phyloP scores from a whole-genome alignment of 202 grass and related monocot species.

The Carex sylvatica region DNA sequence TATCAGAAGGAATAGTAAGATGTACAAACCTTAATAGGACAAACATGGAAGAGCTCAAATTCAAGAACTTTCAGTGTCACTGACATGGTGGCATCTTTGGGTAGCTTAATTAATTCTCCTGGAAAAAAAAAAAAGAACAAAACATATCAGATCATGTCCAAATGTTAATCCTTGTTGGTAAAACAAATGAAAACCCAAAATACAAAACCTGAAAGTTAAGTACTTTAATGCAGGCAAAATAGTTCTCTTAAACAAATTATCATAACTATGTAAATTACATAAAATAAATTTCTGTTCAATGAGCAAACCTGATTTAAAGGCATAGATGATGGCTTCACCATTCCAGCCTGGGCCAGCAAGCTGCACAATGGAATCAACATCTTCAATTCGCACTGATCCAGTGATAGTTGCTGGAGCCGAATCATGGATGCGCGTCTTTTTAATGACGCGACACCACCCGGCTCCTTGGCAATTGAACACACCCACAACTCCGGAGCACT shows the following conservation, averaged over 20 bases:
- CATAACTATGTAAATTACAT: not conserved
- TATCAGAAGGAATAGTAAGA: not conserved
- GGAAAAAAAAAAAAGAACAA: not conserved
- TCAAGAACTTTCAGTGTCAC: slow-evolving; percentile 71
- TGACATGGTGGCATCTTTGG: slow-evolving; percentile 42
- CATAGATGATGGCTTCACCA: slow-evolving; percentile 48
- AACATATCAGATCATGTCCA: slow-evolving; percentile 20
- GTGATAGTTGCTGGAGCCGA: slow-evolving; percentile 53
- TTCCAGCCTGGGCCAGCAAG: slow-evolving; percentile 30
- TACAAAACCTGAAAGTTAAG: not conserved
- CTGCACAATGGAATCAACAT: slow-evolving; percentile 47
- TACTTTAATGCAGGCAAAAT: not conserved
- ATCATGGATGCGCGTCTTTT: slow-evolving; percentile 69
- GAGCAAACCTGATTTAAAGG: slow-evolving; percentile 43
- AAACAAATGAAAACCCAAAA: not conserved
- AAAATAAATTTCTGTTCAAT: not conserved
- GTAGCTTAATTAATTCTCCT: slow-evolving; percentile 57
- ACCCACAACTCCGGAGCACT: slow-evolving; percentile 56
- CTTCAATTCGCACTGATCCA: slow-evolving; percentile 35
- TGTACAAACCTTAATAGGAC: slow-evolving; percentile 39
- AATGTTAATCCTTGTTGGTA: not conserved
- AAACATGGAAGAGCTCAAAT: slow-evolving; percentile 74
- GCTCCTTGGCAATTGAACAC: slow-evolving; percentile 88
- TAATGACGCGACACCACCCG: slow-evolving; percentile 57
- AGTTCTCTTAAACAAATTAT: not conserved